Base-by-base conservation (phyloP, 768 basidiomycete species). In the Hirschioporus abietinus region DNA sequence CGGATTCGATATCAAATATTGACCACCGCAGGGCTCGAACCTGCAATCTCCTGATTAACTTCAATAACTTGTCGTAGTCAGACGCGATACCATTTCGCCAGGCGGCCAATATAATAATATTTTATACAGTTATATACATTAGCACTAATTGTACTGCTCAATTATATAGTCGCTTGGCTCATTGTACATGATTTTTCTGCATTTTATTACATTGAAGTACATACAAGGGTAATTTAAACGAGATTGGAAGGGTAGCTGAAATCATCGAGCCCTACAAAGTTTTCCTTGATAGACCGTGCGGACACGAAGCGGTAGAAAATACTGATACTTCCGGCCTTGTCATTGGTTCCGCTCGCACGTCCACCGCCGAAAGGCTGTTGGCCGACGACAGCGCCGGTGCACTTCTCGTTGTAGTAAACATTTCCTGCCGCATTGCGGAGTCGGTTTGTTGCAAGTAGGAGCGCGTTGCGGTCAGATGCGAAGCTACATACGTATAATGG, bases 331-430 rank as follows among this genome's bases (percentile, higher is more conserved):
- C 92, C 97, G 0, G 96, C 95, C 80, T 99, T 99, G 78, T 99
- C 97, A 81, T 99, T 99, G 69, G 96, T 99, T 30, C 97, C 96
- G 74, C 91, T 93, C 35, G 84, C 92, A 42, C 96, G 87, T 1
- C 88, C 93, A 34, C 97, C 97, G 62, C 97, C 97, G 74, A 99
- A 99, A 12, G 97, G 96, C 78, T 99, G 96, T 76, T 98, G 96
- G 9, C 95, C 96, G 36, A 99, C 95, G 63, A 93, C 92, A n/a
- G 95, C 95, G 35, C 95, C 95, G 1, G 96, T 99, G 78, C 95
- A 99, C 77, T 96, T 96, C 72, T 98, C 96, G 77, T 98, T 98
- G 80, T 95, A 94, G 81, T 99, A 99, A 66, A 96, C 88, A 76
- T 98, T 99, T 1, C 97, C 97, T 2, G 97, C 93, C 0, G 95